phyloP scores from a whole-genome alignment of 2,329 filamentous ascomycete species.

The Xylariaceae sp. region DNA sequence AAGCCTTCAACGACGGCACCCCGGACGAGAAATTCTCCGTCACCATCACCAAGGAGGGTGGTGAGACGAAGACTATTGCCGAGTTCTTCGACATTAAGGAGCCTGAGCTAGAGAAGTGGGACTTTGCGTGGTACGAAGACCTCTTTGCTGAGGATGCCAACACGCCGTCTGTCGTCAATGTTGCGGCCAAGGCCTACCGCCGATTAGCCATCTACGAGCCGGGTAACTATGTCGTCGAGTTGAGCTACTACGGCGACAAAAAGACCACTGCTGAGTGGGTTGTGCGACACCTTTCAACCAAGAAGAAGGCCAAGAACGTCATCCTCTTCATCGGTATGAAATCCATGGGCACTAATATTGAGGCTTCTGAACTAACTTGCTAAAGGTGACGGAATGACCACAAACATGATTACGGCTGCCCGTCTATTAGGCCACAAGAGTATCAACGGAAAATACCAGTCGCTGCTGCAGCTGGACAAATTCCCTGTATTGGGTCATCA shows the following conservation, averaged over 20 bases:
- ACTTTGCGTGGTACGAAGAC: slow-evolving; percentile 85
- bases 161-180: slow-evolving; percentile 75
- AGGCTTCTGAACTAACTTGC: not conserved
- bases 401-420: slow-evolving; percentile 81
- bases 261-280: slow-evolving; percentile 78
- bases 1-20: slow-evolving; percentile 71
- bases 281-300: slow-evolving; percentile 71
- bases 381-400: slow-evolving; percentile 65
- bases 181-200: slow-evolving; percentile 79
- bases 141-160: slow-evolving; percentile 76
- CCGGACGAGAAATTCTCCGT: slow-evolving; percentile 79
- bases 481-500: slow-evolving; percentile 88
- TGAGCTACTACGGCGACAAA: slow-evolving; percentile 75
- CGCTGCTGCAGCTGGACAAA: slow-evolving; percentile 76
- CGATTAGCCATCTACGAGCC: slow-evolving; percentile 78
- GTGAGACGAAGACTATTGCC: slow-evolving; percentile 58
- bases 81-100: slow-evolving; percentile 74
- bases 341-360: not conserved
- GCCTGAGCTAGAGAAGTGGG: slow-evolving; percentile 78
- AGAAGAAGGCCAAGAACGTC: slow-evolving; percentile 82
- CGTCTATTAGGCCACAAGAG: slow-evolving; percentile 81
- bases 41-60: slow-evolving; percentile 71
- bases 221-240: slow-evolving; percentile 76
- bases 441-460: slow-evolving; percentile 84
- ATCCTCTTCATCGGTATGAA: slow-evolving; percentile 80